Conservation (phyloP, 495 filamentous ascomycete genomes). For the Penicillium goetzii region DNA sequence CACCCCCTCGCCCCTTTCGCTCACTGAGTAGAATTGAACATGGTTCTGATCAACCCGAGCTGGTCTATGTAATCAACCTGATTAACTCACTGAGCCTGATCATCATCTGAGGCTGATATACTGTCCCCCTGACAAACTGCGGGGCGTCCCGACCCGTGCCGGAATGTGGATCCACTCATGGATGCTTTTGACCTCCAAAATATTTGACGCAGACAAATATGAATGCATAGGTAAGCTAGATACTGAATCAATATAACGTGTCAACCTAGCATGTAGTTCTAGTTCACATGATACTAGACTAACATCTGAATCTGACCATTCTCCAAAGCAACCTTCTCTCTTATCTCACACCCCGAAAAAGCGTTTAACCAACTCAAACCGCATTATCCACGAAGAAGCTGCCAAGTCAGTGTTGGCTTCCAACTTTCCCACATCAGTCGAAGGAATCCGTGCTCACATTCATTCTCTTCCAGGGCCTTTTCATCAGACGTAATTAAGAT, state of each 20-base stretch:
- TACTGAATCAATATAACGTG: neutral
- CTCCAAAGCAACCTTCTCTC: neutral
- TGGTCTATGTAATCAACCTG: too few relatives aligned
- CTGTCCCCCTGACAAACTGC: too few relatives aligned
- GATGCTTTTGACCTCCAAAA: too few relatives aligned
- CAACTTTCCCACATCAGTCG: neutral
- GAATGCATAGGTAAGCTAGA: neutral
- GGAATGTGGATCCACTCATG: too few relatives aligned
- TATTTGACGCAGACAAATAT: too few relatives aligned
- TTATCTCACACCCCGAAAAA: neutral
- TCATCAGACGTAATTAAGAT: neutral
- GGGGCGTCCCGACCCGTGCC: too few relatives aligned
- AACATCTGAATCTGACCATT: neutral
- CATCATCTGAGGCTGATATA: too few relatives aligned
- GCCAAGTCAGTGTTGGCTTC: conserved; percentile 10
- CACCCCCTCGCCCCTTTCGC: too few relatives aligned
- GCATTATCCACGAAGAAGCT: neutral
- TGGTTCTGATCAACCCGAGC: too few relatives aligned
- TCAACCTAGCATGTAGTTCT: neutral
- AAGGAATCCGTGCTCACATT: conserved; percentile 9
- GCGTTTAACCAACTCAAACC: conserved; percentile 21
- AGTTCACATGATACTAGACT: neutral
- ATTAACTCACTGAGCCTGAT: too few relatives aligned
- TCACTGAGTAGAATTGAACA: too few relatives aligned
- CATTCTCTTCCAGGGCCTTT: conserved; percentile 6